phyloP scores from a whole-genome alignment of 2,329 filamentous ascomycete genomes.

The Fusarium begoniae region DNA sequence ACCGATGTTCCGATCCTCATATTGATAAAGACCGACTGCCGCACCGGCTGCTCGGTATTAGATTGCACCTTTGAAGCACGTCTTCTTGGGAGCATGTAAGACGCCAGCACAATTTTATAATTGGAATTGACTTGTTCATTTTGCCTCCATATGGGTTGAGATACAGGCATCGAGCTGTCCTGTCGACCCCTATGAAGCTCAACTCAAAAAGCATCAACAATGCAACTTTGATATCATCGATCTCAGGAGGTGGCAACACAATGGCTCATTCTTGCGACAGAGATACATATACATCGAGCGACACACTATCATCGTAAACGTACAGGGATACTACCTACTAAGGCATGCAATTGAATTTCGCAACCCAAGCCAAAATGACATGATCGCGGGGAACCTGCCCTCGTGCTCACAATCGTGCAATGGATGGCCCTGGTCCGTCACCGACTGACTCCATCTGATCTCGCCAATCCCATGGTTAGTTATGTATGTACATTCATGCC shows the following conservation, averaged over 20 bases:
- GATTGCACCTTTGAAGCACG: conserved; percentile 3
- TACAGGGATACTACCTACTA: background rate
- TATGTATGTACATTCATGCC: background rate
- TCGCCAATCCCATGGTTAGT: conserved; percentile 2
- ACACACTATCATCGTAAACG: background rate
- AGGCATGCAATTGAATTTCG: conserved; percentile 12
- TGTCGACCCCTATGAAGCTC: background rate
- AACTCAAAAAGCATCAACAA: background rate
- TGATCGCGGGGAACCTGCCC: conserved; percentile 38
- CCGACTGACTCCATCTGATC: background rate
- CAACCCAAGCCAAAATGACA: conserved; percentile 38
- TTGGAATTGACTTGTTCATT: background rate
- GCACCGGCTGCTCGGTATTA: conserved; percentile 10
- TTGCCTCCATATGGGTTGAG: background rate
- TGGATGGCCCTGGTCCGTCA: background rate
- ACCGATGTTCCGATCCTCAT: conserved; percentile 25
- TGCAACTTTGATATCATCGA: background rate
- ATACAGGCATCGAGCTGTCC: background rate
- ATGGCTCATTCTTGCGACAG: conserved; percentile 25
- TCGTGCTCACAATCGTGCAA: conserved; percentile 29
- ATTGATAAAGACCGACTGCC: conserved; percentile 23
- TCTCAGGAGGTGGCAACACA: conserved; percentile 19
- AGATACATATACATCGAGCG: background rate
- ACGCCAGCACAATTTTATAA: background rate
- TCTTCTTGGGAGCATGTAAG: background rate